Base-by-base conservation (phyloP, 2,329 filamentous ascomycete species). In the Cucurbitaria berberidis region DNA sequence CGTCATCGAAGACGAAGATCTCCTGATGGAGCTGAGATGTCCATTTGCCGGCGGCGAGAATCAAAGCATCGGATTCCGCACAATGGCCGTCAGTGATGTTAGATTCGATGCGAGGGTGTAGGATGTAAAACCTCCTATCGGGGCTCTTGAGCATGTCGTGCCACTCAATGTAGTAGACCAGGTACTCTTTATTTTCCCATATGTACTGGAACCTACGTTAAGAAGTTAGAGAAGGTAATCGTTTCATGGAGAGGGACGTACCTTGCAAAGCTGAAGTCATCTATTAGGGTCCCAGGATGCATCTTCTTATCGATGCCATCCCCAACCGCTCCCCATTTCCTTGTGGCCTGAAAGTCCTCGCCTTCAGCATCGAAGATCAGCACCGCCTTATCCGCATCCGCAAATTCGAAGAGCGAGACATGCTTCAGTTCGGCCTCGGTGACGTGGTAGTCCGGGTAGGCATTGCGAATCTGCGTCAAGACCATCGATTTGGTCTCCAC, bases 1-100 rank as follows among this genome's bases (percentile, higher is more conserved):
- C 84, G 18, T 80, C 68, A 60, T 89, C 86, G 59, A 84, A 89
- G 1, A 89, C 84, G 74, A 83, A 84, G 38, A 89, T 81, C 72
- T 88, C 85, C 5, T 83, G 74, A 62, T 87, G 85, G 7, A 88
- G 73, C 51, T 85, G 79, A 45, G 74, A 78, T 15, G 74, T 75
- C 83, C 84, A 89, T 29, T 75, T 74, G 0, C 83, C 82, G 0
- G 79, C 84, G 1, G 80, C 80, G 1, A 82, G 70, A 11, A 88
- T 63, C 10, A 89, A 75, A 0, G 74, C 76, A 48, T 87, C 81
- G 9, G 63, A 68, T 26, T 65, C 61, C 21, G 47, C 26, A 44
- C 67, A 67, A 43, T 71, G 66, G 3, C 62, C 64, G 2, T 58
- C 48, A 18, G 47, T 18, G 16, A 62, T 54, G 38, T 59, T 54